Evolutionary conservation across 305 asterid species (phyloP), one percentile per base, ranked within the genome.

Genomic region (Euphrasia arctica): DNA sequence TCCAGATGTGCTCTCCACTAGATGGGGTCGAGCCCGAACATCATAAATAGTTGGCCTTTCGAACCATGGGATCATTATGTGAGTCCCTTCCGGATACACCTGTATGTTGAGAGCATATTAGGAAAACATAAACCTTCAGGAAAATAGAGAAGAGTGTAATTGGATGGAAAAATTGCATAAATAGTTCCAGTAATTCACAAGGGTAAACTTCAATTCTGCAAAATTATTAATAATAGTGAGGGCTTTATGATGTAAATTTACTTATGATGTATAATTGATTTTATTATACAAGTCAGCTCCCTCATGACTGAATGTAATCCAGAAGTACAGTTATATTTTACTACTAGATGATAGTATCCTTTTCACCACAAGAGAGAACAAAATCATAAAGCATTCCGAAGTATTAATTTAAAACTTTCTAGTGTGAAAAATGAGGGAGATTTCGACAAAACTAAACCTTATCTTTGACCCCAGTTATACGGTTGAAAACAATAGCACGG

Each of bases 401-500:
- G 47, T 32, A 27, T n/a, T 54, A 63, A 60, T 65, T 28, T 42
- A 50, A 27, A 27, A n/a, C 5, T 15, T 52, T 9, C 39, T 2
- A 22, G 8, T 9, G 34, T 27, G 55, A 50, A 41, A 47, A 55
- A 49, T 50, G 63, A 67, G 51, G 27, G 27, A 69, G 64, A 32
- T 41, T 7, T 60, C 28, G 3, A 57, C 15, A 71, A 54, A 55
- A 69, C 64, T 3, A 9, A 56, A 67, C 98, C 96, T 91, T 87
- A 13, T 92, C 93, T 68, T 87, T 93, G 71, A 93, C 70, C 68
- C 98, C 98, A 34, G 65, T 43, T 45, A 93, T 47, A 48, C 97
- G 96, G 75, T 93, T 93, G 87, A 90, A 93, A 71, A 93, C 96
- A 76, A 93, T 85, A 47, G 98, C 97, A 27, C 96, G 86, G 72